Conservation (phyloP, 2,329 filamentous ascomycete genomes). For the Xylogone sp. region DNA sequence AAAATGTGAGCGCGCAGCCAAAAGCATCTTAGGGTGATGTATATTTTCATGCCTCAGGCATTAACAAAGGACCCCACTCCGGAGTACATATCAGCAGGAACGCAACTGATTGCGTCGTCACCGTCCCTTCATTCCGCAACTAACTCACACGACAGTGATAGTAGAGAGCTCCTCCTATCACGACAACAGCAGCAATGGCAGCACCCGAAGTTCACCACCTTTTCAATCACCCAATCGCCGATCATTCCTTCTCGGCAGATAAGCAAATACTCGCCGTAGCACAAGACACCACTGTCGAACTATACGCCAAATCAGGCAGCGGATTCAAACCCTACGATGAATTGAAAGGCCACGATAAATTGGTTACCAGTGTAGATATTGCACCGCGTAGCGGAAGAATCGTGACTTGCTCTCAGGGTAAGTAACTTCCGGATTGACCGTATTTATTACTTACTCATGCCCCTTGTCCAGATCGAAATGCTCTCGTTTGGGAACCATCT, state of each 20-base stretch:
- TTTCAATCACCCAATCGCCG: conserved; percentile 92
- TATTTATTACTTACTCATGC: conserved; percentile 4
- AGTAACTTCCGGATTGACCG: conserved; percentile 15
- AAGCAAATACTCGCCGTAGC: conserved; percentile 84
- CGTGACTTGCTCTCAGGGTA: conserved; percentile 95
- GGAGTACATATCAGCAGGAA: no score
- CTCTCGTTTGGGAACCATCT: conserved; percentile 96
- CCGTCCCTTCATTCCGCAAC: conserved; percentile 3
- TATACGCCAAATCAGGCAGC: conserved; percentile 71
- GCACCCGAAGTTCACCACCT: conserved; percentile 91
- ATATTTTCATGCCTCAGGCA: not conserved
- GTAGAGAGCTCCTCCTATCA: conserved; percentile 99
- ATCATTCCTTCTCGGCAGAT: conserved; percentile 97
- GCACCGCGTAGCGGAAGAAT: conserved; percentile 87
- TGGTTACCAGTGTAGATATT: conserved; percentile 93
- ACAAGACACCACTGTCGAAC: conserved; percentile 83
- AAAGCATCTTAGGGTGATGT: not conserved
- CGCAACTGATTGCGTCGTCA: conserved; percentile 2
- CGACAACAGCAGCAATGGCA: conserved; percentile 58
- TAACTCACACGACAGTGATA: conserved; percentile 52
- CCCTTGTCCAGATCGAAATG: conserved; percentile 74
- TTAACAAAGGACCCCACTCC: not conserved
- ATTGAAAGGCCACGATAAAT: conserved; percentile 95
- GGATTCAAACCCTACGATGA: conserved; percentile 85
- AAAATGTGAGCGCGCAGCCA: not conserved